Base-by-base conservation (phyloP, 2,329 filamentous ascomycete genomes). In the Bisporella sp. region DNA sequence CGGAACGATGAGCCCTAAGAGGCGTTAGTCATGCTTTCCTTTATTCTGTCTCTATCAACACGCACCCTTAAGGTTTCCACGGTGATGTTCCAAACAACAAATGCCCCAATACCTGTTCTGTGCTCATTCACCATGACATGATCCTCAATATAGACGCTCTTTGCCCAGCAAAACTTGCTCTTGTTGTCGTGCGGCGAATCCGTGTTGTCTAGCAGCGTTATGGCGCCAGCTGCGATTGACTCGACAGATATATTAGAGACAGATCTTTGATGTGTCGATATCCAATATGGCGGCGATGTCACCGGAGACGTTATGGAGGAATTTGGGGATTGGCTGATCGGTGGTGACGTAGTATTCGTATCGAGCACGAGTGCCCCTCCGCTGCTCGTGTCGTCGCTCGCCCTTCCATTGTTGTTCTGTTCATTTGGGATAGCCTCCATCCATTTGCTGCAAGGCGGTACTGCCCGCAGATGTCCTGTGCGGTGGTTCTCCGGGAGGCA, bases 61-160 rank as follows among this genome's bases (percentile, higher is more conserved):
- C 82, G 66, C 66, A 91, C 89, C 68, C 82, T 85, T 46, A 97
- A 72, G 4, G 90, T 96, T 66, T 93, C 84, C 42, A 99, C 88
- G 45, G 78, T 82, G 62, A 93, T 90, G 64, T 89, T 93, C 88
- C 89, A 99, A 6, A 96, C 90, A 1, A 96, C 89, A 71, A 97
- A 99, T 2, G 91, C 87, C n/a, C 92, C 92, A 45, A 66, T 65
- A 12, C 56, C 54, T 1, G 61, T 65, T 31, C 54, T 50, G 41
- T 53, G 62, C 5, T 59, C 63, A 54, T 65, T 65, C 43, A 85
- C 74, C 21, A 80, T 59, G 8, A 77, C 76, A 63, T 78, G 70
- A 61, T 80, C 77, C 37, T 74, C 71, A 41, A 85, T 73, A 57
- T 78, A 73, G 48, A 84, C 81, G 62, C 78, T 81, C 67, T 73